Evolutionary conservation across 768 basidiomycete genomes (phyloP).

Genomic region (Cyclocybe cylindracea): DNA sequence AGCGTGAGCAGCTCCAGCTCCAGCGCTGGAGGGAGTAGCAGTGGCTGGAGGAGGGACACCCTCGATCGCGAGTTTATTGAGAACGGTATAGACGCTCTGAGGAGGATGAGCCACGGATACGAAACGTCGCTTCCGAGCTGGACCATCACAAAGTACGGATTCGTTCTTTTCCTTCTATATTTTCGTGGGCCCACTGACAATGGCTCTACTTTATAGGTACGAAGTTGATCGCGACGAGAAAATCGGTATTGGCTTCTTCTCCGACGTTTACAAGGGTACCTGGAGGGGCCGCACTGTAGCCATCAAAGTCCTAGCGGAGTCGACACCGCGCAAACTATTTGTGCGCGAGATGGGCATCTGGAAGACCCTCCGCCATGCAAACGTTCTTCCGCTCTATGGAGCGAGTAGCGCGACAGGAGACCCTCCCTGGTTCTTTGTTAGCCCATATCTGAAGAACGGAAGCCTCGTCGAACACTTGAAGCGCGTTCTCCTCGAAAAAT

Average conservation of each 20-base stretch:
- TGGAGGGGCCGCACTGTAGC: slow-evolving; percentile 72
- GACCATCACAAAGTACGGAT: slow-evolving; percentile 68
- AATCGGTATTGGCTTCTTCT: slow-evolving; percentile 76
- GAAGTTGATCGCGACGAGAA: slow-evolving; percentile 73
- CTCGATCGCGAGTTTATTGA: slow-evolving; percentile 74
- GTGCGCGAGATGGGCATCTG: slow-evolving; percentile 71
- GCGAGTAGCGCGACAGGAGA: slow-evolving; percentile 73
- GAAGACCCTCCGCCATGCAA: slow-evolving; percentile 66
- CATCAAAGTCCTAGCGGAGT: slow-evolving; percentile 69
- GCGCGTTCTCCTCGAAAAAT: slow-evolving; percentile 26
- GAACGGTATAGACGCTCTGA: slow-evolving; percentile 68
- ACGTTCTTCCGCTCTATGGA: slow-evolving; percentile 75
- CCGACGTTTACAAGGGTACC: slow-evolving; percentile 73
- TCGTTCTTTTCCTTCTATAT: background rate
- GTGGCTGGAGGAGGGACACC: slow-evolving; percentile 38
- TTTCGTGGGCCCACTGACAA: slow-evolving; percentile 4
- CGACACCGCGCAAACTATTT: slow-evolving; percentile 65
- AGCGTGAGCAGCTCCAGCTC: slow-evolving; percentile 20
- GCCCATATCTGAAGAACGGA: slow-evolving; percentile 69
- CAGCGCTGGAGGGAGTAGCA: slow-evolving; percentile 13
- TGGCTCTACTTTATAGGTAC: slow-evolving; percentile 38
- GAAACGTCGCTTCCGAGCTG: slow-evolving; percentile 58
- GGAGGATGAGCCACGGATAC: slow-evolving; percentile 55
- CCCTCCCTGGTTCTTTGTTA: slow-evolving; percentile 80
- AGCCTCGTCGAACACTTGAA: slow-evolving; percentile 63